Base-by-base conservation (phyloP, 352 stramenopile species). In the Phytophthora sp. region DNA sequence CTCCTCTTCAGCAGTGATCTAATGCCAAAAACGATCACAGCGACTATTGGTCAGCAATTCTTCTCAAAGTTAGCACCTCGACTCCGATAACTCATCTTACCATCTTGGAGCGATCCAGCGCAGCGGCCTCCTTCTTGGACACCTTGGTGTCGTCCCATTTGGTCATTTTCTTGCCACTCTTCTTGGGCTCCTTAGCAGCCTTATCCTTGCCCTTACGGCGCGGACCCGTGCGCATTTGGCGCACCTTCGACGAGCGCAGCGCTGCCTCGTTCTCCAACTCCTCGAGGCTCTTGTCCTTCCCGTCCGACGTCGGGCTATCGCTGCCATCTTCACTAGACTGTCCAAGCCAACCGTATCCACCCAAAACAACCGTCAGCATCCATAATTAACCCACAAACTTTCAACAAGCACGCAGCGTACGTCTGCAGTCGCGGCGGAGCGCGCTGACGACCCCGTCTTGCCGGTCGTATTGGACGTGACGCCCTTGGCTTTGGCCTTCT, bases 71-170 rank as follows among this genome's bases (percentile, higher is more conserved):
- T n/a, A n/a, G n/a, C n/a, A n/a, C n/a, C n/a, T n/a, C n/a, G n/a
- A n/a, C n/a, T n/a, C n/a, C n/a, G n/a, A n/a, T n/a, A n/a, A 21
- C 27, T 49, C 17, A 17, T 54, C 68, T 59, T 62, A 94, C 86
- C 66, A 73, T 70, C 42, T 78, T 82, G 10, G 86, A 93, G 24
- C 79, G 82, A 66, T 95, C 86, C 3, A 96, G 54, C 43, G 75
- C 83, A 34, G 79, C 61, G 6, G 89, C 87, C 41, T 95, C 89
- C 62, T 94, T 92, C 58, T 89, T 92, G 23, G 78, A 91, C 13
- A 96, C 66, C 73, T 95, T 95, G 20, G 79, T 83, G 58, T 94
- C 72, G 26, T 96, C 88, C 84, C 86, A 93, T 65, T 88, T 91
- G 31, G 77, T 92, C 82, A 91, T 95, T 51, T 89, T 82, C 70